A percentile compares a stretch with the other conserved stretches of the same genome.
Conservation (phyloP, 495 filamentous ascomycete genomes). For the Penicillium macrosclerotiorum region DNA sequence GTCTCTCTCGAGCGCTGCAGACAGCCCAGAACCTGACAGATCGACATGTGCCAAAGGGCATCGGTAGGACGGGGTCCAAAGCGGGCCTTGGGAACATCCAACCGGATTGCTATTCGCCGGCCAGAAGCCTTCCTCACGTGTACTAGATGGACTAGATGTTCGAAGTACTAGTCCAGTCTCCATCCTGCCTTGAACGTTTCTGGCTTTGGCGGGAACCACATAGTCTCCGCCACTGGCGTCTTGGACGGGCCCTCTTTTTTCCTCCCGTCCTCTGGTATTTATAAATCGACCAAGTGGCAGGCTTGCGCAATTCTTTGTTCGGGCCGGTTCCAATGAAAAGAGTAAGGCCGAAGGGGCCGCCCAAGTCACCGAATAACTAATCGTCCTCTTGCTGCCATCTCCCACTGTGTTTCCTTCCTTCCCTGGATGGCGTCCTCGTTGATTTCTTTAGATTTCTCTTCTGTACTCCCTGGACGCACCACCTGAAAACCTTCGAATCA, state of each 20-base stretch:
- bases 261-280: slow-evolving; percentile 10
- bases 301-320: slow-evolving; percentile 24
- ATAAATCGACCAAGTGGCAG: slow-evolving; percentile 20
- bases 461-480: slow-evolving; percentile 26
- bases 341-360: slow-evolving; percentile 6
- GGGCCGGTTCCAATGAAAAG: slow-evolving; percentile 28
- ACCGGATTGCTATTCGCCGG: slow-evolving; percentile 3
- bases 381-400: background rate
- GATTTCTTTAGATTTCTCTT: no score
- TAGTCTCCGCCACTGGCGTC: background rate
- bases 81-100: no score
- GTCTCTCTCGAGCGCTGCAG: background rate
- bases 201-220: background rate
- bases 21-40: background rate
- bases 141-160: no score
- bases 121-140: no score
- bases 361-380: background rate
- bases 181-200: background rate
- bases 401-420: slow-evolving; percentile 2
- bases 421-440: no score
- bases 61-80: slow-evolving; percentile 5
- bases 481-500: no score
- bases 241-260: background rate
- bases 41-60: slow-evolving; percentile 2
- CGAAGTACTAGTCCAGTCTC: no score